Conservation (phyloP, 768 basidiomycete genomes). For the Panellus pusillus region DNA sequence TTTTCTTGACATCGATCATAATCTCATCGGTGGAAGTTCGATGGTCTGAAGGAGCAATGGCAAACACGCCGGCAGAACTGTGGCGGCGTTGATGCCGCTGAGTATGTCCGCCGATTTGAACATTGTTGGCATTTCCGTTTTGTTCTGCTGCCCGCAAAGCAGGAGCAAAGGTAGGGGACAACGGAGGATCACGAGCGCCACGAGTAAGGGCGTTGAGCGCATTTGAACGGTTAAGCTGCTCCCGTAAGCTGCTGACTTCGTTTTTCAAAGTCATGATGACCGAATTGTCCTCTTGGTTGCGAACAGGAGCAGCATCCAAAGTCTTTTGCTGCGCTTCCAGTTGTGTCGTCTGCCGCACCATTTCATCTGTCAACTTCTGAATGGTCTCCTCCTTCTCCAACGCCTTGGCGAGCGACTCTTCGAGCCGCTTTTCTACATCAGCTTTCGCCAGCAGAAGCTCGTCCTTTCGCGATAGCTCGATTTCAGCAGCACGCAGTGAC, state of each 20-base stretch:
- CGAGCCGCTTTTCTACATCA: conserved; percentile 76
- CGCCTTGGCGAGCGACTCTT: conserved; percentile 72
- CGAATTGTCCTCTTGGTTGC: conserved; percentile 79
- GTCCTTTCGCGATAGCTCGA: conserved; percentile 69
- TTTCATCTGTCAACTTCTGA: conserved; percentile 75
- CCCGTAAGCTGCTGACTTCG: conserved; percentile 89
- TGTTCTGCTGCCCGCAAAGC: conserved; percentile 61
- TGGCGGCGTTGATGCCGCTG: conserved; percentile 80
- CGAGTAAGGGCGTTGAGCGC: conserved; percentile 86
- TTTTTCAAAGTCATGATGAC: conserved; percentile 88
- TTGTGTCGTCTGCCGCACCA: conserved; percentile 68
- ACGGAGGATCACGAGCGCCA: conserved; percentile 69
- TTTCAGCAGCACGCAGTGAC: conserved; percentile 68
- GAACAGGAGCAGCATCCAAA: conserved; percentile 61
- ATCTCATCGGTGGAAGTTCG: conserved; percentile 79
- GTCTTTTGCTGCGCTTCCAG: conserved; percentile 76
- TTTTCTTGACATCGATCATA: conserved; percentile 72
- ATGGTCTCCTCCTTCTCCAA: conserved; percentile 85
- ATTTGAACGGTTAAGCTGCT: conserved; percentile 95
- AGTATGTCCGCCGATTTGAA: conserved; percentile 26
- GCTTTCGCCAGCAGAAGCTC: conserved; percentile 74
- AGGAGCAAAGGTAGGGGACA: conserved; percentile 86
- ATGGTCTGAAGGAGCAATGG: conserved; percentile 56
- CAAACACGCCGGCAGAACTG: conserved; percentile 81
- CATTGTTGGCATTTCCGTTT: conserved; percentile 35